Conservation (phyloP, 1,284 basidiomycete genomes). For the Leccinum subspadiceum region DNA sequence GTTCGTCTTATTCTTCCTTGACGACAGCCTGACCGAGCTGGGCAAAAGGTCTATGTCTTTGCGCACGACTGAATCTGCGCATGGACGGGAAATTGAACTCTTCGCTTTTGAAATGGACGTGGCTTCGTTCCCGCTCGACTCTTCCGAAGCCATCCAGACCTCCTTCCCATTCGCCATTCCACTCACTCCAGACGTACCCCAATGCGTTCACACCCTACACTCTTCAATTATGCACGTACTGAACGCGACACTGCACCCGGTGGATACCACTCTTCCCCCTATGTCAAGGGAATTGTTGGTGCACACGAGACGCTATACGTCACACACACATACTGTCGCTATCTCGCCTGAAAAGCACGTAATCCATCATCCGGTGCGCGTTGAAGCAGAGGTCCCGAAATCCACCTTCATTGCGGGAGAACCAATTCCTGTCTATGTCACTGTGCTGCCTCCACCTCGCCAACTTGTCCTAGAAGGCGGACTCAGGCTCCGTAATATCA, state of each 20-base stretch:
- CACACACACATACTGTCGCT: slow-evolving; percentile 54
- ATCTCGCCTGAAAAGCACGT: slow-evolving; percentile 57
- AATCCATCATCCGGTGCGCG: slow-evolving; percentile 58
- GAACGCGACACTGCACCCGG: slow-evolving; percentile 60
- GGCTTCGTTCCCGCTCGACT: slow-evolving; percentile 38
- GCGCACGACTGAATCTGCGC: slow-evolving; percentile 63
- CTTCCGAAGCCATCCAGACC: slow-evolving; percentile 46
- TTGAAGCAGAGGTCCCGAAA: slow-evolving; percentile 70
- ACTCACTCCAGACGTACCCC: slow-evolving; percentile 69
- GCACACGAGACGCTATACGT: slow-evolving; percentile 71
- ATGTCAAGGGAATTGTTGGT: slow-evolving; percentile 59
- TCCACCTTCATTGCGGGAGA: slow-evolving; percentile 67
- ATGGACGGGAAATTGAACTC: slow-evolving; percentile 64
- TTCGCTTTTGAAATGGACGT: slow-evolving; percentile 52
- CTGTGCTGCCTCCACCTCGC: slow-evolving; percentile 64
- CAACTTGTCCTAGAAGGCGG: slow-evolving; percentile 65
- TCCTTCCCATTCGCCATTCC: slow-evolving; percentile 76
- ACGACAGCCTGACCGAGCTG: slow-evolving; percentile 10
- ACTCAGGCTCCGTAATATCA: slow-evolving; percentile 69
- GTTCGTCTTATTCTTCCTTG: slow-evolving; percentile 13
- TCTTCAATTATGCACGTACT: slow-evolving; percentile 68
- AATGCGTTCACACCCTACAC: slow-evolving; percentile 68
- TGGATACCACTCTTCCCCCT: slow-evolving; percentile 38
- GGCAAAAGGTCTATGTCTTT: slow-evolving; percentile 57
- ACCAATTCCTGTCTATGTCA: slow-evolving; percentile 72